Evolutionary conservation across 2,329 filamentous ascomycete genomes (phyloP).

Genomic region (Pseudophaeomoniella oleicola): DNA sequence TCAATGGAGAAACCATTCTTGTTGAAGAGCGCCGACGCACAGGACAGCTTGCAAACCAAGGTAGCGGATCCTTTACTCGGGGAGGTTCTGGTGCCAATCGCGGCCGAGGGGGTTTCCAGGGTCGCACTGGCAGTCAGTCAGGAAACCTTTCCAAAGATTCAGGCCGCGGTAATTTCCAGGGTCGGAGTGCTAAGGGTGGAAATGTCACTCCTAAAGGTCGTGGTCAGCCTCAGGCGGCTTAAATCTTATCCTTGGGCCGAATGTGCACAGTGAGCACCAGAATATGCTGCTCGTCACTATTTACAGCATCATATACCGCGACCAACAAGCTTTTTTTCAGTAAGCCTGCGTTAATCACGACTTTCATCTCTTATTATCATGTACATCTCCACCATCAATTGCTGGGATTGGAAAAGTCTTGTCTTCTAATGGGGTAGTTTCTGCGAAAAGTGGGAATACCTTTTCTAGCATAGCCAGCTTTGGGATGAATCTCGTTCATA

Average conservation of each 20-base stretch:
- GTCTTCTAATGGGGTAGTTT: neutral
- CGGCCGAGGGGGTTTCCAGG: conserved; percentile 43
- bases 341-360: too few relatives aligned
- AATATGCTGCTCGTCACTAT: neutral
- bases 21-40: conserved; percentile 82
- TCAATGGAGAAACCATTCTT: conserved; percentile 68
- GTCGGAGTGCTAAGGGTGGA: conserved; percentile 46
- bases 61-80: conserved; percentile 16
- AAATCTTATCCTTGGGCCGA: too few relatives aligned
- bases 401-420: neutral
- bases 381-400: neutral
- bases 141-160: conserved; percentile 56
- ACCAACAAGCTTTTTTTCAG: neutral
- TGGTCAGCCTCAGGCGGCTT: conserved; percentile 29
- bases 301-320: neutral
- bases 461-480: neutral
- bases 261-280: too few relatives aligned
- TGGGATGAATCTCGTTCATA: neutral
- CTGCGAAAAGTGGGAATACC: neutral
- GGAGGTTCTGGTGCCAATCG: conserved; percentile 48
- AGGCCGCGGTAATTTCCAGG: conserved; percentile 52
- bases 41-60: conserved; percentile 44
- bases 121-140: conserved; percentile 45
- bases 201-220: conserved; percentile 34
- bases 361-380: neutral